Base-by-base conservation (phyloP, 2,329 filamentous ascomycete species). In the Penicillium sp. region DNA sequence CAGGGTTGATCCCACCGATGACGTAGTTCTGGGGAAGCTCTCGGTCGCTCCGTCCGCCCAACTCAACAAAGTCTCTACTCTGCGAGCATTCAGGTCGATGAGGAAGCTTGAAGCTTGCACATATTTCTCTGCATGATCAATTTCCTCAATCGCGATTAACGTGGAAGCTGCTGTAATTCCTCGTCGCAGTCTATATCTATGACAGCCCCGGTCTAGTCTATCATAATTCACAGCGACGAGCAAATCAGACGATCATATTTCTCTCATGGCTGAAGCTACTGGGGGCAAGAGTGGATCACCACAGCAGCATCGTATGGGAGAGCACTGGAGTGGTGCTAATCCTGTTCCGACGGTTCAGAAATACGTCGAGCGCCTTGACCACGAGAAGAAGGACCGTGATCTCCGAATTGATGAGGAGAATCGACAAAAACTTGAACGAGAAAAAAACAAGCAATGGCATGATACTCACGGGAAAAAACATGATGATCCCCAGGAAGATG, bases 311-410 rank as follows among this genome's bases (percentile, higher is more conserved):
- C 79, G 78, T 49, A 73, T 74, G 10, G 83, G 83, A 21, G 86
- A 90, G 68, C 89, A 92, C 72, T 97, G 96, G 80, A 93, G 90
- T 29, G 91, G 88, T 51, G 76, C 75, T 57, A 96, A 96, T 73
- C 90, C 90, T 24, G 86, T 98, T 52, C 93, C 93, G 7, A 96
- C 91, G 55, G 89, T 97, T 63, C 87, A 89, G 70, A 85, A 93
- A 73, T 96, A 96, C 63, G 83, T 96, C 63, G 84, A 90, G 52
- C 84, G 84, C 62, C 82, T 97, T 35, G 93, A 96, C 73, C 80
- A 77, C 52, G 87, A 96, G 64, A 96, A 96, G 79, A 86, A 84
- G 66, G 78, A 88, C 9, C 84, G 91, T 64, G 90, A 96, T 74
- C 82, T 82, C 55, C 78, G 84, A 61, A 86, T 96, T 59, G 89